Evolutionary conservation across 306 rosid species (phyloP), one percentile per base, ranked within the genome.

Genomic region (Cucurbita moschata): DNA sequence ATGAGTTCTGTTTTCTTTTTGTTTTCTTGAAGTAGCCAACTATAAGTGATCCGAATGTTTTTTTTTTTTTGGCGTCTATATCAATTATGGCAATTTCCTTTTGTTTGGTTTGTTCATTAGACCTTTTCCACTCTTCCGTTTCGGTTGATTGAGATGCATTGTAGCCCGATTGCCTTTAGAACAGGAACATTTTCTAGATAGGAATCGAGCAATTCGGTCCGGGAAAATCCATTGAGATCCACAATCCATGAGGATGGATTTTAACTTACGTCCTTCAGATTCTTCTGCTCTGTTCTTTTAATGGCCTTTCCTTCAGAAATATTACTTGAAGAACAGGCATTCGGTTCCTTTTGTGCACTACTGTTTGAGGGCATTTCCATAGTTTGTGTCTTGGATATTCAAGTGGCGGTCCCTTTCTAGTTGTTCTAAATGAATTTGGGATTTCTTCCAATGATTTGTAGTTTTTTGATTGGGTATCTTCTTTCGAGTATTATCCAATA

Each of bases 141-240:
- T 67, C 7, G 8, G 55, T 67, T 67, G 73, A 49, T 67, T 46
- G 56, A 12, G 55, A 67, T 67, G 7, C 73, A 67, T 44, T 67
- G 42, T 44, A 23, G 47, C 56, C 19, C 11, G 73, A 21, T 67
- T 44, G 19, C 12, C 47, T 7, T 21, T 67, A 15, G 12, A 23
- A 23, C 39, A 67, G 53, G 18, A 67, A 10, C 72, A 66, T 66
- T 66, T 11, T 46, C 39, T 66, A 21, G 55, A 66, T 1, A 65
- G 11, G 39, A 44, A 66, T 21, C 72, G 54, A 44, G 5, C 54
- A 43, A 21, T 30, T 26, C 5, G 42, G 43, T 5, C 8, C 3
- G 38, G 65, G 39, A 44, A 67, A 43, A 46, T 44, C 21, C 54
- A 46, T 47, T 67, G 73, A 67, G 73, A 67, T 67, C 73, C 73